Conservation (phyloP, 1,139 yeast genomes). For the Hanseniaspora sp. region DNA sequence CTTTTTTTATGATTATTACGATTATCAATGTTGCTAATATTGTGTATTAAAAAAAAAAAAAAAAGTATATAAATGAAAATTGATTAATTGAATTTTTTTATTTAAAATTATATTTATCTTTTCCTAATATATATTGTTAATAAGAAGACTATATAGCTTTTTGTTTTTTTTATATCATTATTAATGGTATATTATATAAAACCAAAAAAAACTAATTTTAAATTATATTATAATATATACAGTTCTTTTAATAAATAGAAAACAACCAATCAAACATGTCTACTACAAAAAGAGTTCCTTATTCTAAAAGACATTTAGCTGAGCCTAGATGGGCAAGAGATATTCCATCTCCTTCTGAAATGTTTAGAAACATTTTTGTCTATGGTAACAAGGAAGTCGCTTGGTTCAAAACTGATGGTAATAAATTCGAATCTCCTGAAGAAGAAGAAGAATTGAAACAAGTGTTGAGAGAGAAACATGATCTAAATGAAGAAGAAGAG, state of each 20-base stretch:
- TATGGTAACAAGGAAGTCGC: conserved; percentile 6
- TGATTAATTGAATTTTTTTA: no score
- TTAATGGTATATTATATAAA: no score
- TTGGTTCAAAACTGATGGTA: neutral
- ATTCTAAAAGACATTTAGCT: conserved; percentile 6
- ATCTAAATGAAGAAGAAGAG: neutral
- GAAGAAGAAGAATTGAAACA: neutral
- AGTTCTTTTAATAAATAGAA: neutral
- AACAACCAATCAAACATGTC: neutral
- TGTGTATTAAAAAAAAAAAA: no score
- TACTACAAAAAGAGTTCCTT: neutral
- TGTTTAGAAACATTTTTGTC: neutral
- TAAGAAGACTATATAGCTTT: no score
- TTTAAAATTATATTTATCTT: neutral
- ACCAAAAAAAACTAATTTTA: no score
- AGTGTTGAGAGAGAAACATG: neutral
- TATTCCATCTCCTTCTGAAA: conserved; percentile 1
- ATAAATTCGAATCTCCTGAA: neutral
- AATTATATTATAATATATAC: no score
- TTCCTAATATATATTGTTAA: no score
- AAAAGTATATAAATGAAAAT: no score
- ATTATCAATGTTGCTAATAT: no score
- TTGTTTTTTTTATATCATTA: no score
- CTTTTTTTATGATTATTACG: no score
- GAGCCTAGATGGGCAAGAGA: conserved; percentile 11